Conservation (phyloP, 2,329 filamentous ascomycete species). For the Diplocarpon mali region DNA sequence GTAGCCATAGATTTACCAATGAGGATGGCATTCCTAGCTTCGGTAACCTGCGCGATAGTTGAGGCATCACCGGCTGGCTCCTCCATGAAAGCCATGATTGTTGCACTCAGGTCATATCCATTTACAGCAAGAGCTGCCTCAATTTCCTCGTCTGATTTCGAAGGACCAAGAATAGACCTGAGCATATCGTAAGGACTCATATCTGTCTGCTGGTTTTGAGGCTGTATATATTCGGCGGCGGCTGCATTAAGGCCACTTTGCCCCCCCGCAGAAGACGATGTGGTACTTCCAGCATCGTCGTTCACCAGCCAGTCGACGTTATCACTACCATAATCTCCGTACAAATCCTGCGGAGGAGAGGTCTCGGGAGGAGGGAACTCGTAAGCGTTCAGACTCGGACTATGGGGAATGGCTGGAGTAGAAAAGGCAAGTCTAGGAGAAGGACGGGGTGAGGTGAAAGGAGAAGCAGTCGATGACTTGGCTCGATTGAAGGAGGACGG, state of each 20-base stretch:
- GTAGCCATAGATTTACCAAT: conserved; percentile 85
- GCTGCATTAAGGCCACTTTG: conserved; percentile 66
- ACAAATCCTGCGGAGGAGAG: conserved; percentile 70
- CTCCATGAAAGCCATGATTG: conserved; percentile 82
- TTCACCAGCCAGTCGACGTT: conserved; percentile 94
- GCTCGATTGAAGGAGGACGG: conserved; percentile 66
- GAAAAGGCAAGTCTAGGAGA: conserved; percentile 86
- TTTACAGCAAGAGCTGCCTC: conserved; percentile 81
- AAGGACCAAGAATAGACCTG: conserved; percentile 82
- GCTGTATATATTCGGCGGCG: conserved; percentile 65
- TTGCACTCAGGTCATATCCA: conserved; percentile 86
- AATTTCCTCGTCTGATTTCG: conserved; percentile 86
- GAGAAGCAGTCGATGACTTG: conserved; percentile 71
- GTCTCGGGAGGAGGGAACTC: conserved; percentile 67
- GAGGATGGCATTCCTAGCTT: conserved; percentile 55
- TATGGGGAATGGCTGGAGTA: conserved; percentile 84
- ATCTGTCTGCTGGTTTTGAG: conserved; percentile 51
- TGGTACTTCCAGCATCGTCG: conserved; percentile 72
- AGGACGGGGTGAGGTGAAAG: conserved; percentile 86
- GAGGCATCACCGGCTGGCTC: conserved; percentile 43
- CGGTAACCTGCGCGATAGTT: conserved; percentile 35
- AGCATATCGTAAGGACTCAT: conserved; percentile 99
- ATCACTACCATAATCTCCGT: conserved; percentile 84
- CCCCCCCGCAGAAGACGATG: conserved; percentile 59
- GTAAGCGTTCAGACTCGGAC: conserved; percentile 87